Evolutionary conservation across 2,329 filamentous ascomycete species (phyloP).

Genomic region (Fusarium sacchari): DNA sequence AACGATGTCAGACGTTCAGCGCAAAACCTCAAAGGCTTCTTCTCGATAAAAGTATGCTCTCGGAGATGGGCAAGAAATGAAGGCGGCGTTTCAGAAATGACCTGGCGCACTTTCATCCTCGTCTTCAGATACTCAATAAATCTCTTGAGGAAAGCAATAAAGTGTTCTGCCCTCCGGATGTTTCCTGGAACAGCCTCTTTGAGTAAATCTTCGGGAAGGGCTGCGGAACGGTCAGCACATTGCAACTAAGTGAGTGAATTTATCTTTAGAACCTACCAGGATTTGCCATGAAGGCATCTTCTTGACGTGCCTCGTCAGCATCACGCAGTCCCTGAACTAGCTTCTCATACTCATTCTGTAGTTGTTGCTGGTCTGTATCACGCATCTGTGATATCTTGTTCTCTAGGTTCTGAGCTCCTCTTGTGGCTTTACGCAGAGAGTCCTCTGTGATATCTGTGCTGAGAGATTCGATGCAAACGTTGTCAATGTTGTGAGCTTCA

Average conservation of each 20-base stretch:
- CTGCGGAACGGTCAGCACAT: slow-evolving; percentile 49
- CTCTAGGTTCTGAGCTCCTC: slow-evolving; percentile 91
- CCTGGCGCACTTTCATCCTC: slow-evolving; percentile 96
- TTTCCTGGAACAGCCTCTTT: slow-evolving; percentile 98
- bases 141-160: slow-evolving; percentile 91
- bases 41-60: slow-evolving; percentile 97
- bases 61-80: slow-evolving; percentile 94
- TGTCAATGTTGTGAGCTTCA: slow-evolving; percentile 99
- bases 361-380: slow-evolving; percentile 90
- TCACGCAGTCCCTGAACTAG: slow-evolving; percentile 90
- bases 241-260: not conserved
- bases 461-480: slow-evolving; percentile 96
- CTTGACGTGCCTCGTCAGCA: slow-evolving; percentile 87
- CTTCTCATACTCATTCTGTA: slow-evolving; percentile 95
- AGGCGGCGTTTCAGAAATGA: slow-evolving; percentile 95
- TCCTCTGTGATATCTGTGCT: slow-evolving; percentile 98
- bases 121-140: slow-evolving; percentile 99
- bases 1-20: slow-evolving; percentile 94
- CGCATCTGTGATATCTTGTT: slow-evolving; percentile 94
- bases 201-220: slow-evolving; percentile 89
- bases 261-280: slow-evolving; percentile 61
- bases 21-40: slow-evolving; percentile 93
- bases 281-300: slow-evolving; percentile 97
- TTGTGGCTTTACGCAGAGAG: slow-evolving; percentile 87
- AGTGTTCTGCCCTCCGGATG: slow-evolving; percentile 94